Base-by-base conservation (phyloP, 169 alveolate species). In the Eimeria zaria region DNA sequence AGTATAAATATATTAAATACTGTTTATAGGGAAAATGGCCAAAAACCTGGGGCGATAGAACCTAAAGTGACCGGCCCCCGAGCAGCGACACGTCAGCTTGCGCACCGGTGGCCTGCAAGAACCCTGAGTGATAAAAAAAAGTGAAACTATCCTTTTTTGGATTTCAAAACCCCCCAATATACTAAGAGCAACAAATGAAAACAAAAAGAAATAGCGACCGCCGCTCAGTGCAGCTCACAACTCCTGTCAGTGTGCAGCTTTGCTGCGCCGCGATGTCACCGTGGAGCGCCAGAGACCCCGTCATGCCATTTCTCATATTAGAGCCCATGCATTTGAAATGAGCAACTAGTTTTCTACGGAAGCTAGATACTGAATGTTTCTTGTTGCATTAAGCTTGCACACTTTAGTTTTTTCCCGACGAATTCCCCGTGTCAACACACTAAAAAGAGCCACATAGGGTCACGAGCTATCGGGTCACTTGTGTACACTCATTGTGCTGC, bases 1-100 rank as follows among this genome's bases (percentile, higher is more conserved):
- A n/a, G n/a, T n/a, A n/a, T n/a, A n/a, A n/a, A n/a, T n/a, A n/a
- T 27, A 62, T 85, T 85, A 85, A 85, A 85, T 67, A 62, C 78
- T 60, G 93, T 14, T 20, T 85, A 7, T 36, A 55, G 67, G 64
- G 78, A 41, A 60, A 85, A 85, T 36, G 93, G 93, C 78, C 93
- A 85, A 85, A 84, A 85, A 85, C 93, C 81, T 85, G 80, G 76
- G 74, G 73, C 73, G 93, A 85, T 85, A 85, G 93, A 58, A 62
- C 93, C 93, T 85, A 71, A 85, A 62, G 51, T 85, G 81, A 85
- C 81, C 93, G 83, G 81, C 93, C 93, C 93, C 93, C 81, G 93
- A 85, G 78, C 78, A 85, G 93, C 81, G 81, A 85, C 93, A 39
- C 81, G 93, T 44, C 81, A 55, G 93, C 93, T 41, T 55, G 81